Conservation (phyloP, 371 early-diverging fungal genomes). For the Zancudomyces culisetae region DNA sequence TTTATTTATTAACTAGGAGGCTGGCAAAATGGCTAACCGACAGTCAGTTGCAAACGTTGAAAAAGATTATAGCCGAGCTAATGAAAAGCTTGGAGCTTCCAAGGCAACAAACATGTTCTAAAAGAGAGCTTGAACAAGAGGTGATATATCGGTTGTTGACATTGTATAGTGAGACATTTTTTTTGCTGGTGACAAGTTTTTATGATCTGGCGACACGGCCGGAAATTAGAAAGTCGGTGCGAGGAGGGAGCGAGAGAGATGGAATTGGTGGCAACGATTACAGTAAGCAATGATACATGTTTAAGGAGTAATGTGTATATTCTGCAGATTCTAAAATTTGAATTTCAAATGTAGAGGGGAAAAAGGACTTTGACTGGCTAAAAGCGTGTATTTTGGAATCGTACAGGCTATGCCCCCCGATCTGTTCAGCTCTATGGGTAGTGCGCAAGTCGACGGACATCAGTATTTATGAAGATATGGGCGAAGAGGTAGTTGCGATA, state of each 20-base stretch:
- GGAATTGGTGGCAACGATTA: slow-evolving; percentile 1
- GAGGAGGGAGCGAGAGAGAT: background rate
- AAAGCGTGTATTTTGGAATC: slow-evolving; percentile 3
- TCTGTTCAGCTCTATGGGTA: slow-evolving; percentile 1
- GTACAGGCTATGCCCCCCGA: slow-evolving; percentile 2
- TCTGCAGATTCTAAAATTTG: too few species aligned
- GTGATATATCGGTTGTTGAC: slow-evolving; percentile 1
- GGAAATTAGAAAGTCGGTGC: background rate
- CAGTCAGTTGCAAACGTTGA: background rate
- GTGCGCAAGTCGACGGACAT: background rate
- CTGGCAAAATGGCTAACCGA: background rate
- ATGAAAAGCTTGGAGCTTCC: background rate
- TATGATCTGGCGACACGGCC: slow-evolving; percentile 2
- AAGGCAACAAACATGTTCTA: background rate
- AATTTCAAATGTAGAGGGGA: too few species aligned
- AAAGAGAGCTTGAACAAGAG: background rate
- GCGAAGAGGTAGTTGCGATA: background rate
- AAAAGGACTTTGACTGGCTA: background rate
- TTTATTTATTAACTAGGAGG: background rate
- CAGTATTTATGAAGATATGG: background rate
- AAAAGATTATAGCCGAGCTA: background rate
- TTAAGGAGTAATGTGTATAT: background rate
- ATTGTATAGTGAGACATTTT: background rate
- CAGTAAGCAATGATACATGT: background rate
- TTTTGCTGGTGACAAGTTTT: background rate